These are phyloP conservation scores for Clarireedia paspali DNA, from an alignment of 2,329 filamentous ascomycete genomes.

Conservation along the genomic window DNA sequence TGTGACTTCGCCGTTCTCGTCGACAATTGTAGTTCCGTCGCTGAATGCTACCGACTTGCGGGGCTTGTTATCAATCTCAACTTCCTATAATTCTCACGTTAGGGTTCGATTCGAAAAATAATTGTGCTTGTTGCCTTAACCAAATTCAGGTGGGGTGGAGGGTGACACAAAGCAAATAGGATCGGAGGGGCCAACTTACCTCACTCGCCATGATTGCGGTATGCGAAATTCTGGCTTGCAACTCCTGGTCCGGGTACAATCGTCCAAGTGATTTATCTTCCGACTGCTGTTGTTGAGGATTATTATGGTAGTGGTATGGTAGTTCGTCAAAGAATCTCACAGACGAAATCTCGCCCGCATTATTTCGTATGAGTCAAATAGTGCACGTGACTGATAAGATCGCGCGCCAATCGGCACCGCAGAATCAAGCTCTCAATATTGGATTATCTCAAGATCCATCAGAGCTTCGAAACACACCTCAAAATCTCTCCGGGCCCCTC, in stretches of 20 bases:
- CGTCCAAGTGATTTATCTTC: no score
- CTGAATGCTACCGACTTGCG: constrained; percentile 94
- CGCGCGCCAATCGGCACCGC: background rate
- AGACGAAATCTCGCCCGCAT: no score
- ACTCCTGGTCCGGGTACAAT: no score
- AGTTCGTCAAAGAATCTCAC: no score
- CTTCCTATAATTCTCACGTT: constrained; percentile 11
- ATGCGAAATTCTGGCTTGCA: no score
- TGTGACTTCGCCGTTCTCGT: constrained; percentile 79
- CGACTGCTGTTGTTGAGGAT: no score
- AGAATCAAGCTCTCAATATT: background rate
- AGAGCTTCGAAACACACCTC: background rate
- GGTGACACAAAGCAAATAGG: background rate
- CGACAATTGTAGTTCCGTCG: constrained; percentile 79
- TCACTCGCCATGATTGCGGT: constrained; percentile 8
- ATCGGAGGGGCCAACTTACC: background rate
- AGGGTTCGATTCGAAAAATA: constrained; percentile 6
- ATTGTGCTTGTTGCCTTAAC: constrained; percentile 2
- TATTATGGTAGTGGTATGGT: no score
- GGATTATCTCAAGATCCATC: background rate
- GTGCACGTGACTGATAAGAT: no score
- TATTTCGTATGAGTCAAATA: no score
- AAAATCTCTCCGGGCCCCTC: background rate
- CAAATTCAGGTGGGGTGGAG: constrained; percentile 6
- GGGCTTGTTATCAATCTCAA: constrained; percentile 43